Conservation (phyloP, 2,329 filamentous ascomycete genomes). For the Colletotrichum truncatum region DNA sequence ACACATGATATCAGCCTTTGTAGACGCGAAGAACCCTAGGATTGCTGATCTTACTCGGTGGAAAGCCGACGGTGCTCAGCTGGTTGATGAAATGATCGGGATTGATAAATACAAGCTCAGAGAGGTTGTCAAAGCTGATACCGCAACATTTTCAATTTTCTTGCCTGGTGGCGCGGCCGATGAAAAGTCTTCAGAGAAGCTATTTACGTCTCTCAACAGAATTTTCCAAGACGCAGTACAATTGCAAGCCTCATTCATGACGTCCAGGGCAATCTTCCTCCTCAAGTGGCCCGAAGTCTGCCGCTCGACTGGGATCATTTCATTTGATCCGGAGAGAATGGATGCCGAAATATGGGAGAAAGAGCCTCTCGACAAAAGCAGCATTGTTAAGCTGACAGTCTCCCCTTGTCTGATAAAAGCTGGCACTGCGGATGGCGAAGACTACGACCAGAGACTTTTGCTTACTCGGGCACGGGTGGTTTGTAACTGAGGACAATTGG, state of each 20-base stretch:
- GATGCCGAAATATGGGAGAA: neutral
- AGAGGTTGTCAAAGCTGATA: fast-evolving
- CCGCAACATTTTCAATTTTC: fast-evolving
- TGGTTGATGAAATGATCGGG: neutral
- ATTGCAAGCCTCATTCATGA: neutral
- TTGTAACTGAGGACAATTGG: neutral
- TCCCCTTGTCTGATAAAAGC: slow-evolving; percentile 1
- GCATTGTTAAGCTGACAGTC: neutral
- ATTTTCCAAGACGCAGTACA: neutral
- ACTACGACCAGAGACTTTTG: slow-evolving; percentile 3
- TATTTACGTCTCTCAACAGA: neutral
- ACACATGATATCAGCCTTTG: neutral
- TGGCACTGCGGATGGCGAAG: slow-evolving; percentile 25
- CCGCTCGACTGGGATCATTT: neutral
- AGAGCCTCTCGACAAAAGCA: neutral
- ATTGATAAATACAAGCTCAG: neutral
- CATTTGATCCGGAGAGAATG: neutral
- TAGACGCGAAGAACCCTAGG: too few species aligned
- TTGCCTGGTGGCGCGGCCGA: neutral
- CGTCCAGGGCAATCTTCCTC: neutral
- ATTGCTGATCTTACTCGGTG: neutral
- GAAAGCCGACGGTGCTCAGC: neutral
- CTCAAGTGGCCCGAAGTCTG: neutral
- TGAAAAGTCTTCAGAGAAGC: fast-evolving
- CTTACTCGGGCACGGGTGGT: neutral